phyloP scores from a whole-genome alignment of 495 filamentous ascomycete genomes.

The Podospora comata region DNA sequence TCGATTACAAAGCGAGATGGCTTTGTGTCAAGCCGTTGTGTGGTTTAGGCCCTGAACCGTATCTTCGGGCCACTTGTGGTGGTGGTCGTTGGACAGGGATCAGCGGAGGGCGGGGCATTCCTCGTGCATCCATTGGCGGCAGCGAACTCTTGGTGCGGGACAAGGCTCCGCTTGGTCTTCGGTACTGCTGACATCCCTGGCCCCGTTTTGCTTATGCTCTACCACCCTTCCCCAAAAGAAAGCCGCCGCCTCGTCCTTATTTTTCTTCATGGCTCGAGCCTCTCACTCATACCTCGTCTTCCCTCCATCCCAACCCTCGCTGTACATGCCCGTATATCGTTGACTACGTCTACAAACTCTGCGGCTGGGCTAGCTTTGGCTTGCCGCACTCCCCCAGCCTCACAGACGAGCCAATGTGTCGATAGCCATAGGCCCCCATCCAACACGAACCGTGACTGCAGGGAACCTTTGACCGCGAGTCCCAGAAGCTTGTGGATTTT shows the following conservation, averaged over 20 bases:
- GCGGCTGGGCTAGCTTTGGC: neutral
- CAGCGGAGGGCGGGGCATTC: neutral
- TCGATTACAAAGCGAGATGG: neutral
- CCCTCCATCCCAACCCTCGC: neutral
- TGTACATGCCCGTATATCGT: neutral
- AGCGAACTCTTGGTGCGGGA: neutral
- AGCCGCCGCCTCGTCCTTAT: neutral
- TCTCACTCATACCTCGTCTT: neutral
- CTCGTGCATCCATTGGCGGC: neutral
- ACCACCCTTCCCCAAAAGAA: neutral
- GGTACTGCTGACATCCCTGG: slow-evolving; percentile 9
- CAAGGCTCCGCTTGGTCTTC: neutral
- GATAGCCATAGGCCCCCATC: slow-evolving; percentile 1
- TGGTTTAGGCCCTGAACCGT: neutral
- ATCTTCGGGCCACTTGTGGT: slow-evolving; percentile 5
- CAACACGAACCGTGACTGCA: slow-evolving; percentile 5
- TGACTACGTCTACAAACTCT: neutral
- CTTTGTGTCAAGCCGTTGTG: neutral
- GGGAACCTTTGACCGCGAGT: slow-evolving; percentile 6
- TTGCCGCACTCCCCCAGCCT: slow-evolving; percentile 2
- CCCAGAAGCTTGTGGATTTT: neutral
- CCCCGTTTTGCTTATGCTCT: slow-evolving; percentile 5
- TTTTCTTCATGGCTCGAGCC: slow-evolving; percentile 1
- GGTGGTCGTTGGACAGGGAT: neutral
- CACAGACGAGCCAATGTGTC: slow-evolving; percentile 11